phyloP scores from a whole-genome alignment of 495 filamentous ascomycete species.

The Pyronema omphalodes region DNA sequence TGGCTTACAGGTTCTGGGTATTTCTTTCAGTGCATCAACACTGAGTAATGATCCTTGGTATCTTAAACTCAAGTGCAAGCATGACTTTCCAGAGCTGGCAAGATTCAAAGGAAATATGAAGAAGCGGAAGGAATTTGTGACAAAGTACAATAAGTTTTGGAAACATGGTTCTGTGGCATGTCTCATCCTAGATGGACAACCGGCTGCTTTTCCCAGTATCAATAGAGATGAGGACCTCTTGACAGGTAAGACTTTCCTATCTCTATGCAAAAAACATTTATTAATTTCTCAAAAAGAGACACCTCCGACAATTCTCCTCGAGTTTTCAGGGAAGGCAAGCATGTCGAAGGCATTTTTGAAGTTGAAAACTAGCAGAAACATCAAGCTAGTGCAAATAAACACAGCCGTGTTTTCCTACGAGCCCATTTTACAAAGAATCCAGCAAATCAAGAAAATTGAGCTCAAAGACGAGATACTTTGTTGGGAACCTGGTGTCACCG shows the following conservation, averaged over 20 bases:
- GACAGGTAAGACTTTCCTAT: conserved; percentile 29
- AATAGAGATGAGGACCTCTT: conserved; percentile 40
- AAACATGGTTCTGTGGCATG: conserved; percentile 45
- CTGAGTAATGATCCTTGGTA: conserved; percentile 26
- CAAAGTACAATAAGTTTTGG: conserved; percentile 33
- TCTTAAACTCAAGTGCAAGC: conserved; percentile 29
- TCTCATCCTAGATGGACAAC: conserved; percentile 31
- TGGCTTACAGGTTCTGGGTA: conserved; percentile 20
- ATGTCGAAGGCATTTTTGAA: conserved; percentile 27
- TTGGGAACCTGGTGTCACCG: conserved; percentile 14
- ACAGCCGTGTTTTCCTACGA: conserved; percentile 56
- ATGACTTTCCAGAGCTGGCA: conserved; percentile 31
- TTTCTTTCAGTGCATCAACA: conserved; percentile 8
- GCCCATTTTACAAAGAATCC: conserved; percentile 43
- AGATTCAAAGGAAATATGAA: conserved; percentile 8
- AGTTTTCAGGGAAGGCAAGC: conserved; percentile 8
- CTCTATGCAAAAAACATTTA: conserved; percentile 19
- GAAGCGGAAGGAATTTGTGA: conserved; percentile 31
- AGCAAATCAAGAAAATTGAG: conserved; percentile 36
- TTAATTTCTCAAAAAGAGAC: conserved; percentile 11
- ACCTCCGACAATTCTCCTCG: conserved; percentile 27
- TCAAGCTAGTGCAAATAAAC: conserved; percentile 40
- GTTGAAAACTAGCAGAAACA: conserved; percentile 24
- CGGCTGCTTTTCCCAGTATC: conserved; percentile 44
- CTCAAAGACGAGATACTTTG: conserved; percentile 34